Conservation (phyloP, 2,329 filamentous ascomycete species). For the Fusarium sp. region DNA sequence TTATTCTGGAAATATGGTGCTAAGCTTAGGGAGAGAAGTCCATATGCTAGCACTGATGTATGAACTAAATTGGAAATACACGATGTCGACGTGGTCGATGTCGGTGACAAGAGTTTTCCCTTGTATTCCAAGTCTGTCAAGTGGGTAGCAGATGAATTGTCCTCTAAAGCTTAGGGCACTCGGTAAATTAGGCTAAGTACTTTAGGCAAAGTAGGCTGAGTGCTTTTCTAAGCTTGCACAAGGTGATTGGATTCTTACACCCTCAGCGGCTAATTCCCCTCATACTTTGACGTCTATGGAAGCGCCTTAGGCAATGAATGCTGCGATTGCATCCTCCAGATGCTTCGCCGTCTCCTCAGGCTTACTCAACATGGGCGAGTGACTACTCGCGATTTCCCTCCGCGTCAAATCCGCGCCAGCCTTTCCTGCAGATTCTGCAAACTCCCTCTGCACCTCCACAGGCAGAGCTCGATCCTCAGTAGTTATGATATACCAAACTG, state of each 20-base stretch:
- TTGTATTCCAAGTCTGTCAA: background rate
- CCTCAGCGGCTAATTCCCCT: background rate
- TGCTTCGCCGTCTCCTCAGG: conserved; percentile 54
- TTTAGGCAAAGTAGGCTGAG: background rate
- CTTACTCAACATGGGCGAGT: conserved; percentile 62
- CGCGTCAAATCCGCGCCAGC: conserved; percentile 52
- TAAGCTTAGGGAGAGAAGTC: conserved; percentile 4
- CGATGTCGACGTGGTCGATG: background rate
- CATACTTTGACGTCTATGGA: background rate
- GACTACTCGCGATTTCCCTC: conserved; percentile 57
- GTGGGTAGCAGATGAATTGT: background rate
- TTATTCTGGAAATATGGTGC: conserved; percentile 50
- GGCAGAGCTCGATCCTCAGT: conserved; percentile 56
- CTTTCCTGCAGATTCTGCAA: conserved; percentile 53
- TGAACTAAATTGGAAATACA: background rate
- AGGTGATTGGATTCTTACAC: background rate
- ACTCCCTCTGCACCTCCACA: conserved; percentile 52
- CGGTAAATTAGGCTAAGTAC: background rate
- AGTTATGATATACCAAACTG: conserved; percentile 59
- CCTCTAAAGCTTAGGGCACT: background rate
- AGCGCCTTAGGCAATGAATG: conserved; percentile 10
- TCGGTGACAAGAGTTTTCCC: background rate
- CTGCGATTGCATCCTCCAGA: conserved; percentile 45
- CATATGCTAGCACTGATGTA: background rate
- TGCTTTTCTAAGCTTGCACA: background rate